phyloP scores from a whole-genome alignment of 2,329 filamentous ascomycete genomes.

The Achaetomium macrosporum region DNA sequence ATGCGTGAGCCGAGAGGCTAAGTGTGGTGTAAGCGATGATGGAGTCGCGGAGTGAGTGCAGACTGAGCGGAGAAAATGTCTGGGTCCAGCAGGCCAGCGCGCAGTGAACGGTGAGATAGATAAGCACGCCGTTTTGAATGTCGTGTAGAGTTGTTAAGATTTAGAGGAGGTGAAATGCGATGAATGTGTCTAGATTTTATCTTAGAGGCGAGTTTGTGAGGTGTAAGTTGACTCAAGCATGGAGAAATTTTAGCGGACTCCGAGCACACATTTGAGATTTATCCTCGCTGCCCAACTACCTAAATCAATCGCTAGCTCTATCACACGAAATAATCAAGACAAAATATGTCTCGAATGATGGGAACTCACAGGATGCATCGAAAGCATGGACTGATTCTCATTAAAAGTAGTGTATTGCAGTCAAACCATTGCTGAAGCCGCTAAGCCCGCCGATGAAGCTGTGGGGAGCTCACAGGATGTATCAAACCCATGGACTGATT shows the following conservation, averaged over 20 bases:
- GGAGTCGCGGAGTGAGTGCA: constrained; percentile 1
- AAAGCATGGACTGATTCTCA: neutral
- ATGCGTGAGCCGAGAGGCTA: neutral
- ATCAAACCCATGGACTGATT: neutral
- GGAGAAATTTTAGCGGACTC: constrained; percentile 13
- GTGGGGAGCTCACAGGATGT: neutral
- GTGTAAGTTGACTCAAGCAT: constrained; percentile 20
- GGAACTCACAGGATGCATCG: neutral
- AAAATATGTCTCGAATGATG: neutral
- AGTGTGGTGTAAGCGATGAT: constrained; percentile 1
- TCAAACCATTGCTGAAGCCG: neutral
- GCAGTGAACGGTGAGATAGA: constrained; percentile 1
- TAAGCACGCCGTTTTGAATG: constrained; percentile 14
- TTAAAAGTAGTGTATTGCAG: no score
- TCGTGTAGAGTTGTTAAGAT: neutral
- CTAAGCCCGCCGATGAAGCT: no score
- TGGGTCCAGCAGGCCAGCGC: constrained; percentile 18
- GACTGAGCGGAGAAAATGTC: neutral
- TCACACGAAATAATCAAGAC: neutral
- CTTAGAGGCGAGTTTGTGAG: neutral
- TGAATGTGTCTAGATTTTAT: neutral
- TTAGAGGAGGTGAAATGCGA: neutral
- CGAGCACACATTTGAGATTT: neutral
- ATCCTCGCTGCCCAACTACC: neutral
- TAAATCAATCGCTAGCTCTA: neutral